phyloP scores from a whole-genome alignment of 768 basidiomycete species.

The Panaeolus papilionaceus region DNA sequence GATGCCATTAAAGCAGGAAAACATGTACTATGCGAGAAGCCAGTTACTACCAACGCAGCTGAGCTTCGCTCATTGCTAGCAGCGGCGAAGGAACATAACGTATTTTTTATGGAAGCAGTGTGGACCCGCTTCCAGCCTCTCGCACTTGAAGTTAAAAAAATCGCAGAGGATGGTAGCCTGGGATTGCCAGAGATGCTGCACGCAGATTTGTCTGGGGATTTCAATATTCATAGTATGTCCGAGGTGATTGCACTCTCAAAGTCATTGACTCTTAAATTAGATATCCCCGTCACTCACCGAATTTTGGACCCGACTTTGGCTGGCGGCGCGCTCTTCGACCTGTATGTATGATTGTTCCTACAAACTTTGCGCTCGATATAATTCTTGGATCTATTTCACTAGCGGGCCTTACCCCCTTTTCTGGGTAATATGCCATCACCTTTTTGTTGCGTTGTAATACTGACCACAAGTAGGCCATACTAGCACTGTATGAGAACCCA shows the following conservation, averaged over 20 bases:
- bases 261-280: slow-evolving; percentile 38
- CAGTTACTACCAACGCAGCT: slow-evolving; percentile 77
- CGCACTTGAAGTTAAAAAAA: slow-evolving; percentile 63
- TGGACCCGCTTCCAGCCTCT: slow-evolving; percentile 89
- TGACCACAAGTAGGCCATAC: slow-evolving; percentile 59
- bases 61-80: slow-evolving; percentile 77
- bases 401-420: slow-evolving; percentile 86
- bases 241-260: neutral
- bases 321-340: slow-evolving; percentile 84
- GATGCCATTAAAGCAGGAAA: slow-evolving; percentile 82
- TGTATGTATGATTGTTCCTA: slow-evolving; percentile 62
- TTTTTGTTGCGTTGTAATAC: neutral
- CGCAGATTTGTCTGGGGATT: slow-evolving; percentile 80
- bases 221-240: slow-evolving; percentile 64
- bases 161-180: slow-evolving; percentile 66
- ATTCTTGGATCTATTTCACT: slow-evolving; percentile 4
- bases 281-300: slow-evolving; percentile 70
- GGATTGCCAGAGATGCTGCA: slow-evolving; percentile 71
- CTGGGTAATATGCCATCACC: slow-evolving; percentile 56
- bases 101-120: slow-evolving; percentile 93
- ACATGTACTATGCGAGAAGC: slow-evolving; percentile 90
- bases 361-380: neutral
- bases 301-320: slow-evolving; percentile 82
- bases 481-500: slow-evolving; percentile 81
- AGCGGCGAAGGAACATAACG: slow-evolving; percentile 76